These are phyloP conservation scores for Mycena rebaudengoi DNA, from an alignment of 768 basidiomycete species.

Conservation along the genomic window DNA sequence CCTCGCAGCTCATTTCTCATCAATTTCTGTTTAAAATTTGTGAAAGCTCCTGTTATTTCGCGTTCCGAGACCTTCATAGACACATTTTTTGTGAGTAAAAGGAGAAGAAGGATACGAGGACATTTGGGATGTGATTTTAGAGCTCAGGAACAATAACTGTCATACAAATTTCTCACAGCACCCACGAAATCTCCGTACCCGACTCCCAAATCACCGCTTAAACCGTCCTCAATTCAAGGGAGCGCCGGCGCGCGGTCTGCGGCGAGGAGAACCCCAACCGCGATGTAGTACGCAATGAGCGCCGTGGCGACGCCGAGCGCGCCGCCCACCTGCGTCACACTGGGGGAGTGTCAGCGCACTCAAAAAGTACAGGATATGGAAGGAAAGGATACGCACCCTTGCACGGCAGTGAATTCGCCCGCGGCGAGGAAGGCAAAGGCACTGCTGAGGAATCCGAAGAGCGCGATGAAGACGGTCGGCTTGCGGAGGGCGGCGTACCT, in stretches of 20 bases:
- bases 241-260: conserved; percentile 35
- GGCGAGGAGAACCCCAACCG: conserved; percentile 34
- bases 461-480: conserved; percentile 29
- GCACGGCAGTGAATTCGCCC: conserved; percentile 30
- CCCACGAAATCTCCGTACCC: not conserved
- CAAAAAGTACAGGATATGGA: conserved; percentile 4
- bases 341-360: conserved; percentile 21
- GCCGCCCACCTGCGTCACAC: conserved; percentile 34
- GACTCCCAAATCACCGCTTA: conserved; percentile 14
- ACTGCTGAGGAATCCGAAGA: conserved; percentile 30
- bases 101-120: too few species aligned
- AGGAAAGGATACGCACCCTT: conserved; percentile 22
- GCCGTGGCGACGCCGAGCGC: conserved; percentile 39
- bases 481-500: conserved; percentile 30
- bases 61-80: too few species aligned
- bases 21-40: too few species aligned
- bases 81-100: too few species aligned
- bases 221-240: conserved; percentile 31
- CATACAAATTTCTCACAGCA: too few species aligned
- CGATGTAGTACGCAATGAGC: conserved; percentile 39
- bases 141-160: too few species aligned
- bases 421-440: conserved; percentile 26
- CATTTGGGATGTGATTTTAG: too few species aligned
- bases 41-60: too few species aligned
- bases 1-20: too few species aligned